Conservation (phyloP, 1,284 basidiomycete species). For the Marasmius sp. region DNA sequence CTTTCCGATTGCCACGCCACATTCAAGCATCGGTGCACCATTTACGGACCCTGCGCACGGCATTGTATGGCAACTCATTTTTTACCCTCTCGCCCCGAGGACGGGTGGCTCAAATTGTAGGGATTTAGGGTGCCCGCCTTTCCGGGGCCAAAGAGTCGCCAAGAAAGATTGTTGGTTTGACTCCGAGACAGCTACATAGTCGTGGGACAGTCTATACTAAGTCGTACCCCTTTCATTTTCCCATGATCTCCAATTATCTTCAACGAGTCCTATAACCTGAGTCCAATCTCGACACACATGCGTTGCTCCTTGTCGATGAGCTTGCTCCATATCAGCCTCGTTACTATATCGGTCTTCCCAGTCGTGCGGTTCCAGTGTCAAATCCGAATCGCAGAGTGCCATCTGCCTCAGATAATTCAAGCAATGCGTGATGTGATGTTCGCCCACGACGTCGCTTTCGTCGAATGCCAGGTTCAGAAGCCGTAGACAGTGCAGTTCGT, state of each 20-base stretch:
- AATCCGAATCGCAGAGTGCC: not conserved
- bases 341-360: not conserved
- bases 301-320: not conserved
- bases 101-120: no score
- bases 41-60: no score
- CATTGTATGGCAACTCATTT: no score
- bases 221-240: no score
- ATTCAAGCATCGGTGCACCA: no score
- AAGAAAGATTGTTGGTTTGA: no score
- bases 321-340: not conserved
- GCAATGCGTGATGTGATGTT: not conserved
- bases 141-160: no score
- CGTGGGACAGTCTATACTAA: no score
- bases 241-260: not conserved
- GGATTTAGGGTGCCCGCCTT: no score
- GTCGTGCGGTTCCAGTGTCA: not conserved
- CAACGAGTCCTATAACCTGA: not conserved
- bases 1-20: no score
- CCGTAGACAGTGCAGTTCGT: not conserved
- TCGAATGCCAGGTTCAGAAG: not conserved
- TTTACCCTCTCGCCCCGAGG: no score
- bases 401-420: not conserved
- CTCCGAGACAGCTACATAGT: no score
- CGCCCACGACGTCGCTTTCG: not conserved
- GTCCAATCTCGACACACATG: not conserved